A percentile compares a stretch with the other conserved stretches of the same genome.
Evolutionary conservation across 1,284 basidiomycete species (phyloP).

Genomic region (Butyriboletus appendiculatus): DNA sequence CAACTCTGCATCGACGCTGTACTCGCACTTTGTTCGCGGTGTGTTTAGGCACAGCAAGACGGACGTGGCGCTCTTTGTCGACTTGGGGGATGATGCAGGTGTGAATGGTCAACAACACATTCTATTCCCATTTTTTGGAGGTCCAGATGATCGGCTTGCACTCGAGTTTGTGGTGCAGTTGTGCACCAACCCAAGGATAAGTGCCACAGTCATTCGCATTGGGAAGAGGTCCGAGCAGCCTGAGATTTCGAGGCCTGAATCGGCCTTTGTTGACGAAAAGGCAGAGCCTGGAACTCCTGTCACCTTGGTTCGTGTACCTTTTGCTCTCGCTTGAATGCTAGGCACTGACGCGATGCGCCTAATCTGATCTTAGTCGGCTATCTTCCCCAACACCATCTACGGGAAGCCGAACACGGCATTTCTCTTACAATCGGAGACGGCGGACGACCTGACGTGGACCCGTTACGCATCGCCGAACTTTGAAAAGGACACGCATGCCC

Average conservation of each 20-base stretch:
- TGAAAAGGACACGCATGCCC: constrained; percentile 25
- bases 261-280: constrained; percentile 29
- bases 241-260: constrained; percentile 20
- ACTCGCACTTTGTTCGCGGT: constrained; percentile 81
- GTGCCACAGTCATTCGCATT: constrained; percentile 66
- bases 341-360: constrained; percentile 37
- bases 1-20: constrained; percentile 48
- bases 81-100: constrained; percentile 50
- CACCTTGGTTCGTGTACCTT: constrained; percentile 29
- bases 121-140: constrained; percentile 92
- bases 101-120: constrained; percentile 60
- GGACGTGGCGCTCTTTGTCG: constrained; percentile 84
- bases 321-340: constrained; percentile 38
- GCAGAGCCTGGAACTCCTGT: constrained; percentile 7
- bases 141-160: constrained; percentile 90
- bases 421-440: constrained; percentile 68
- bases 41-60: constrained; percentile 72
- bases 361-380: constrained; percentile 40
- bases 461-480: constrained; percentile 43
- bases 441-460: constrained; percentile 71
- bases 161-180: constrained; percentile 83
- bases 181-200: constrained; percentile 64
- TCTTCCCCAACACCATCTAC: constrained; percentile 69
- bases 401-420: constrained; percentile 61
- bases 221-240: constrained; percentile 29